Evolutionary conservation across 805 yeast genomes (phyloP), one percentile per base, ranked within the genome.

Genomic region (Lipomyces orientalis): DNA sequence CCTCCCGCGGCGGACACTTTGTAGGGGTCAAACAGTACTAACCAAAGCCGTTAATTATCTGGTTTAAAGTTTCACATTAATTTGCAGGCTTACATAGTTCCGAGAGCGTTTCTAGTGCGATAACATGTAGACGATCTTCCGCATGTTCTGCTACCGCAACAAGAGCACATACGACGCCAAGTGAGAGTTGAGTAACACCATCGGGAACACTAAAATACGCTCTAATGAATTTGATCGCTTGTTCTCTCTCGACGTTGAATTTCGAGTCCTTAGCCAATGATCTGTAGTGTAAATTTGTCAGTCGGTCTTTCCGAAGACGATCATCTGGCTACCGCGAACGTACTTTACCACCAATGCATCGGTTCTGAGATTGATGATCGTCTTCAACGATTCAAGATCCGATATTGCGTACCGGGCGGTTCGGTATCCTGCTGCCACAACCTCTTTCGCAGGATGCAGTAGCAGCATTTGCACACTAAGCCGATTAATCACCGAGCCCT

Each of bases 371-470:
- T 82, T 81, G 8, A 86, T 79, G 69, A 93, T 79, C 2, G 82
- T 77, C n/a, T 79, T 77, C 5, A 91, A 75, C 1, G 93, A 85
- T 6, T 84, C 84, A 14, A 81, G 75, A 67, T 85, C 85, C 43
- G 84, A 83, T 22, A 90, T 80, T 19, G 90, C 80, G 70, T 89
- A 84, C 19, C 97, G 80, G 29, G 92, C 83, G 0, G 92, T 82
- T 60, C 97, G 81, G 76, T 87, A 92, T 0, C 93, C 97, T 1
- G 92, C 84, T 0, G 93, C 90, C 7, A 88, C 82, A 0, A 91
- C 89, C 65, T 86, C 88, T 35, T 87, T 82, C 58, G 85, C 83
- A 6, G 81, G 81, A 72, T 86, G 87, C 34, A 86, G 79, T 25
- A 93, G 77, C 75, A 92, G 80, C 25, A 83, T 82, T 73, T 87